Evolutionary conservation across 163 green algal genomes (phyloP), one percentile per base, ranked within the genome.

Genomic region (Chlorella variabilis): DNA sequence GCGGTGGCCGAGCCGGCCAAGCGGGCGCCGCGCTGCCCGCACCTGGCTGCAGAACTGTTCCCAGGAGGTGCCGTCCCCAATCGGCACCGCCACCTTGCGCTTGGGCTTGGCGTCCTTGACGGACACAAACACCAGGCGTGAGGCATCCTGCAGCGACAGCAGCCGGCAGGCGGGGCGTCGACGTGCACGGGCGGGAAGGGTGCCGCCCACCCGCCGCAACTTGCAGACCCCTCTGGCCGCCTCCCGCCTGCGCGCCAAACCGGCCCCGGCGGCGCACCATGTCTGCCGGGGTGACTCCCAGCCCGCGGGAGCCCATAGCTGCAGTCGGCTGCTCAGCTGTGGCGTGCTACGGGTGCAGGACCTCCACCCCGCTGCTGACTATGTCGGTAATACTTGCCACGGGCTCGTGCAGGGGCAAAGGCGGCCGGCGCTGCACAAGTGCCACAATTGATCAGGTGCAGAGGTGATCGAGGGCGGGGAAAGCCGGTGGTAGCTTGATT

Each of bases 51-150:
- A 77, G 81, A 98, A 98, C 31, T 94, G 71, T 2, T 93, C 88
- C 94, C 92, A 98, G 27, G 84, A 93, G 61, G 88, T 92, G 27
- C 79, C 82, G 71, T 98, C 94, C 15, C 92, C 91, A 13, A 98
- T 91, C 25, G 94, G 94, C 2, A 98, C 91, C 13, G 94, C 94
- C 23, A 97, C 93, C 62, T 97, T 97, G 45, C 85, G 78, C 42
- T 88, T 89, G 54, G 92, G 92, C 49, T 94, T 94, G 3, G 91
- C 91, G 66, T 94, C 90, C 62, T 93, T 91, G 0, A 97, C 89
- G 8, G 86, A 95, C 0, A 96, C 93, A 71, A 97, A 98, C n/a
- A 97, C 94, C 27, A 98, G 87, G 18, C 94, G 88, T 21, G 86
- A 93, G 7, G 93, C 91, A 21, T 97, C 92, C 93, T 94, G 85